These are phyloP conservation scores for Prunus mume DNA, from an alignment of 306 rosid species.

Conservation along the genomic window DNA sequence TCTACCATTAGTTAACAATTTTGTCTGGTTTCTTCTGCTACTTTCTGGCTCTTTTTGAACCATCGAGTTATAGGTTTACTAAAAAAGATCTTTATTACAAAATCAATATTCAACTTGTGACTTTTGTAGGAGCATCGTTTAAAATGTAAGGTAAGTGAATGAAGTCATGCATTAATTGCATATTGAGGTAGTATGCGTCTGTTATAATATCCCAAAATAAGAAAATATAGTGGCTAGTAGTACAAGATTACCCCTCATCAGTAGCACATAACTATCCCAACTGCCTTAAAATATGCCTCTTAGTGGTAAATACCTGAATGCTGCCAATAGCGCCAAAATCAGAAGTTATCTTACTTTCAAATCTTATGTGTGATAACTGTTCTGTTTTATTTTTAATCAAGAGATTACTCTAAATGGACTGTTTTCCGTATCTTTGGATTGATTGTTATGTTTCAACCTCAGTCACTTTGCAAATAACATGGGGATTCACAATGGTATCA, in stretches of 20 bases:
- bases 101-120: background rate
- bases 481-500: background rate
- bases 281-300: background rate
- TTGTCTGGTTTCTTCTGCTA: conserved; percentile 18
- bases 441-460: background rate
- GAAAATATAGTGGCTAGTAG: background rate
- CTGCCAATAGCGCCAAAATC: background rate
- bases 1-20: conserved; percentile 10
- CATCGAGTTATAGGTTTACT: conserved; percentile 16
- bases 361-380: background rate
- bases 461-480: background rate
- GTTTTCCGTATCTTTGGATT: background rate
- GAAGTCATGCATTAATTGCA: background rate
- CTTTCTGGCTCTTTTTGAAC: conserved; percentile 13
- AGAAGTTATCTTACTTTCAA: background rate
- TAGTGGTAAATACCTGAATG: background rate
- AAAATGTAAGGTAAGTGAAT: background rate
- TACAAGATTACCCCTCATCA: background rate
- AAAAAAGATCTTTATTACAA: background rate
- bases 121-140: background rate
- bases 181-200: background rate
- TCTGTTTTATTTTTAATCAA: background rate
- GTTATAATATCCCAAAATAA: background rate
- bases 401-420: background rate
- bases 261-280: background rate